Base-by-base conservation (phyloP, 176 grass and related monocot genomes). In the Tillandsia fasciculata region DNA sequence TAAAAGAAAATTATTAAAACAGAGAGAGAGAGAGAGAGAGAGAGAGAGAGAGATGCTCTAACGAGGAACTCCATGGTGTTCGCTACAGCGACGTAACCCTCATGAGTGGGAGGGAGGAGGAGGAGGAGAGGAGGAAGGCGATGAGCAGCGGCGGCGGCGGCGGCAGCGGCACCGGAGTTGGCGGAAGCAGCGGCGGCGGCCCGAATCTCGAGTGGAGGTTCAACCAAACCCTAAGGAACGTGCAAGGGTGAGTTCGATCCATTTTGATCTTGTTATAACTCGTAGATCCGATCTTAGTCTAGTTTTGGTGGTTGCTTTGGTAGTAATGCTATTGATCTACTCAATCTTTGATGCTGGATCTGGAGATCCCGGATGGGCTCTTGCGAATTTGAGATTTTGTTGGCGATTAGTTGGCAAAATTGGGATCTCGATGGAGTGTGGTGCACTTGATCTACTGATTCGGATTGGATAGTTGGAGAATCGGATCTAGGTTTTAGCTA, bases 181-280 rank as follows among this genome's bases (percentile, higher is more conserved):
- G 50, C 75, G 49, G 82, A 5, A 48, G 71, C 42, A 64, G 76
- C 65, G 51, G 76, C 48, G 68, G 83, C 15, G 91, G 83, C 56
- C 81, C 92, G 8, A 91, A 85, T 87, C 80, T 85, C 15, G 92
- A 96, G 68, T 91, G 92, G 92, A 78, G 88, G 54, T 91, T 96
- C 76, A 96, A 96, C 70, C 88, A 96, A 77, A 96, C 92, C 23
- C 92, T 96, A 27, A 75, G 84, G 58, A 96, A 87, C 52, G 91
- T 96, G 67, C 91, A 96, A 81, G 88, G 92, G 92, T 96, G 57
- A 76, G 83, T 24, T 10, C 42, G 15, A 53, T 75, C 15, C 20
- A 42, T 27, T 51, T 65, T 59, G 12, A 6, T 17, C 17, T 63
- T 4, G 11, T 51, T 12, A 9, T 11, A 20, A 8, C 51, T 48